A percentile compares a stretch with the other conserved stretches of the same genome.
These are phyloP conservation scores for Rhynchospora pubera DNA, from an alignment of 176 grass and related monocot genomes.

Conservation along the genomic window DNA sequence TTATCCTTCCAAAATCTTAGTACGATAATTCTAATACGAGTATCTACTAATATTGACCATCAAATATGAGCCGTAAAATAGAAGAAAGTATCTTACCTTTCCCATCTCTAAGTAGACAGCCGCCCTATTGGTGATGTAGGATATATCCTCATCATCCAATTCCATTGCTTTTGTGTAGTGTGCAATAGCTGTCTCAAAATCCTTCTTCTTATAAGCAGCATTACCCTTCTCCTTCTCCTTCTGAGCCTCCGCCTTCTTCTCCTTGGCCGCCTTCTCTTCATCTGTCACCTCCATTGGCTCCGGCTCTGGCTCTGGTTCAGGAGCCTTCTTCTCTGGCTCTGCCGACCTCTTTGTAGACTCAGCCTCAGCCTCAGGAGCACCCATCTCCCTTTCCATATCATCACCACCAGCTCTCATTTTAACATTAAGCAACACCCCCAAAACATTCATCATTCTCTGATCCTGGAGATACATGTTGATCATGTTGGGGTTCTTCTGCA, in stretches of 20 bases:
- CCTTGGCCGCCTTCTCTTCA: slow-evolving; percentile 46
- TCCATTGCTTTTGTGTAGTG: slow-evolving; percentile 82
- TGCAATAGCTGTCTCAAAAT: slow-evolving; percentile 80
- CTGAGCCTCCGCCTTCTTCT: slow-evolving; percentile 64
- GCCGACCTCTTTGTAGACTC: slow-evolving; percentile 8
- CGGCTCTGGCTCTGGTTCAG: slow-evolving; percentile 30
- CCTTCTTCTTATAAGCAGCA: slow-evolving; percentile 97
- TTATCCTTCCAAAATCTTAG: neutral
- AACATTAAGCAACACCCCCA: slow-evolving; percentile 88
- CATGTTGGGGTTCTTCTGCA: slow-evolving; percentile 75
- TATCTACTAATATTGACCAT: neutral
- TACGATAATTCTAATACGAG: neutral
- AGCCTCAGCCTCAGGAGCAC: slow-evolving; percentile 18
- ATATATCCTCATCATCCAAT: slow-evolving; percentile 77
- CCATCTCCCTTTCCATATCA: slow-evolving; percentile 30
- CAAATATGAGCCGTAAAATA: neutral
- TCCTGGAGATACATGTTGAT: slow-evolving; percentile 66
- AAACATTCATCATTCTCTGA: slow-evolving; percentile 91
- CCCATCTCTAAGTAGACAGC: slow-evolving; percentile 96
- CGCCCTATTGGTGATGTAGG: slow-evolving; percentile 80
- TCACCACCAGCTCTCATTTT: slow-evolving; percentile 56
- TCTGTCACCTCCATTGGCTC: slow-evolving; percentile 70
- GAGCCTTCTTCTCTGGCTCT: slow-evolving; percentile 32
- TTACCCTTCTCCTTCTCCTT: slow-evolving; percentile 84
- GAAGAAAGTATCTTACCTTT: slow-evolving; percentile 40